phyloP scores from a whole-genome alignment of 192 early-diverging fungal species.

The Coemansia sp. region DNA sequence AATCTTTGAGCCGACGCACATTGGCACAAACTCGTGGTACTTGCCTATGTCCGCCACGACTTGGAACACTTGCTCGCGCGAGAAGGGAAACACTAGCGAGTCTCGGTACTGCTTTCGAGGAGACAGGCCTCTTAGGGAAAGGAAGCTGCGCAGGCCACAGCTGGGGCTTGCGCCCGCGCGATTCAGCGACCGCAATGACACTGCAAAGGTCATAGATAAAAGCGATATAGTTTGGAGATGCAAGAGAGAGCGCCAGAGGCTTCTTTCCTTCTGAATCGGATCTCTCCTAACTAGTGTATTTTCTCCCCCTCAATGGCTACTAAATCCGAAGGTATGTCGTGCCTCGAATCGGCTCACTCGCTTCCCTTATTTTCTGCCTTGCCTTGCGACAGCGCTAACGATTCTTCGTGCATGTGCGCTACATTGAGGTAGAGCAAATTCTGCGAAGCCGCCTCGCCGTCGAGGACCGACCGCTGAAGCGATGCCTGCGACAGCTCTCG shows the following conservation, averaged over 20 bases:
- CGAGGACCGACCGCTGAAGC: constrained; percentile 44
- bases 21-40: constrained; percentile 84
- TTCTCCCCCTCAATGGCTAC: constrained; percentile 5
- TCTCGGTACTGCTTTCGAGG: constrained; percentile 42
- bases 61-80: constrained; percentile 77
- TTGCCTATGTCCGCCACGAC: constrained; percentile 81
- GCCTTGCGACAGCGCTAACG: not conserved
- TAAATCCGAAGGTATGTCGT: constrained; percentile 18
- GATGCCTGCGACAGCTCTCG: constrained; percentile 44
- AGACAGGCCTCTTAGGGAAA: not conserved
- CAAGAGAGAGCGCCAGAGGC: too few relatives aligned
- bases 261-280: too few relatives aligned
- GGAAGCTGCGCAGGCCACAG: constrained; percentile 14
- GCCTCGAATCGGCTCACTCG: not conserved
- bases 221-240: too few relatives aligned
- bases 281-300: not conserved
- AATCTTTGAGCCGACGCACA: constrained; percentile 71
- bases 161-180: not conserved
- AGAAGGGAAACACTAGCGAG: constrained; percentile 57
- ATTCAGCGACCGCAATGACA: not conserved
- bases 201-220: not conserved
- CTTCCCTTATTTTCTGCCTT: not conserved
- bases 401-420: not conserved
- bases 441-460: constrained; percentile 40
- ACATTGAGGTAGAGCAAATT: constrained; percentile 31